Evolutionary conservation across 768 basidiomycete species (phyloP), one percentile per base, ranked within the genome.

Genomic region (Hypholoma sublateritium): DNA sequence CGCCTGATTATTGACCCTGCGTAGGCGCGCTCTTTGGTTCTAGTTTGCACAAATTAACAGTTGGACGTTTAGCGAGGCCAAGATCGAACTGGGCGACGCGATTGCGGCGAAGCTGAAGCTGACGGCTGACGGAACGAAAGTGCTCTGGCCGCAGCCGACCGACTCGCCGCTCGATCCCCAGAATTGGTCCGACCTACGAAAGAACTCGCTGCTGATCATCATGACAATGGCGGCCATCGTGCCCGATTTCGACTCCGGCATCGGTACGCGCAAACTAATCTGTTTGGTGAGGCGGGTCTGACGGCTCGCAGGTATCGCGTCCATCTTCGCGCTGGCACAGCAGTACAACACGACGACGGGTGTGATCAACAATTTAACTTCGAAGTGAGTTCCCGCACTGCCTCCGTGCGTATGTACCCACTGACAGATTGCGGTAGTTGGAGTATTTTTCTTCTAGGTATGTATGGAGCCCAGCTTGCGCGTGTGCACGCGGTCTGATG

Each of bases 121-220:
- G 6, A 77, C 81, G 4, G 57, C 62, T 16, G 83, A 86, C 55
- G 85, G 86, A 0, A 79, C 73, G 16, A 83, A 77, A 48, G 79
- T 88, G 9, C 76, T 89, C 0, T 88, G 86, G 84, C 87, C 87
- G 17, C 87, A 88, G 62, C 86, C 87, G 1, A 78, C 80, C 1
- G 81, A 87, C 49, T 77, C 82, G 44, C 77, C 79, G 0, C 71
- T 79, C n/a, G 86, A 88, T 62, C 87, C 86, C 16, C 85, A 87
- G 69, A 87, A 86, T 61, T 88, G 86, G 86, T 74, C 77, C 17
- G 69, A 72, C 47, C 61, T 74, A 22, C 77, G 76, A 36, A 88
- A 87, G 70, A 74, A 75, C 55, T 51, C 84, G 0, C 83, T 85
- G 60, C 72, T 89, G 1, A 57, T 84, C 37, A 81, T 88, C 46